Evolutionary conservation across 805 yeast genomes (phyloP), one percentile per base, ranked within the genome.

Genomic region (Crinitomyces ghanaensis): DNA sequence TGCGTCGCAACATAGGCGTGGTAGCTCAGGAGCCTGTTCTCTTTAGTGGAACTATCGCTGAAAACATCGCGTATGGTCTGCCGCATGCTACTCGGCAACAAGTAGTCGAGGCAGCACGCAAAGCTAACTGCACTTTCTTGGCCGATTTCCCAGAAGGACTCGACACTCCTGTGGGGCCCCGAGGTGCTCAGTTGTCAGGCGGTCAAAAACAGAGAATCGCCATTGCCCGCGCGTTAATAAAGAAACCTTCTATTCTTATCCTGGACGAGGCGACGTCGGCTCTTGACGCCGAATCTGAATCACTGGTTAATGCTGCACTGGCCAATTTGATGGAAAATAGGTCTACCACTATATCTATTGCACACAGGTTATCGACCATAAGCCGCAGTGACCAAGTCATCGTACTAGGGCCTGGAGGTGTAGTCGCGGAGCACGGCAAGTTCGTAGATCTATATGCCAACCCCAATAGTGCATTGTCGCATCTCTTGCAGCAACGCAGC

Each of bases 181-280:
- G 88, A 35, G 91, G 93, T 12, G 70, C 93, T 0, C 95, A 84
- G 50, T 63, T 88, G 35, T 79, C 93, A 40, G 97, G 96, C 14
- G 97, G 97, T 11, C 97, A 88, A 54, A 82, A 81, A 59, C 97
- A 88, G 55, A 63, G 97, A 45, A 75, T 88, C 28, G 93, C 95
- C 5, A 65, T 88, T 37, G 95, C 96, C 1, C 67, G 97, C 39
- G 83, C 95, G 0, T 65, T 88, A 33, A 65, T 88, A 33, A 64
- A 81, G 33, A 67, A 75, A 28, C 96, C 97, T 2, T 66, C 77
- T 5, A 66, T 88, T n/a, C 60, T 88, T 37, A 73, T 88, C 20
- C 59, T 88, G 38, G 97, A 88, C 54, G 97, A 88, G 54, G 95
- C 96, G 9, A 88, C 97, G 0, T 81, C 94, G 21, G 96, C 96